Base-by-base conservation (phyloP, 2,329 filamentous ascomycete genomes). In the Exserohilum rostratum region DNA sequence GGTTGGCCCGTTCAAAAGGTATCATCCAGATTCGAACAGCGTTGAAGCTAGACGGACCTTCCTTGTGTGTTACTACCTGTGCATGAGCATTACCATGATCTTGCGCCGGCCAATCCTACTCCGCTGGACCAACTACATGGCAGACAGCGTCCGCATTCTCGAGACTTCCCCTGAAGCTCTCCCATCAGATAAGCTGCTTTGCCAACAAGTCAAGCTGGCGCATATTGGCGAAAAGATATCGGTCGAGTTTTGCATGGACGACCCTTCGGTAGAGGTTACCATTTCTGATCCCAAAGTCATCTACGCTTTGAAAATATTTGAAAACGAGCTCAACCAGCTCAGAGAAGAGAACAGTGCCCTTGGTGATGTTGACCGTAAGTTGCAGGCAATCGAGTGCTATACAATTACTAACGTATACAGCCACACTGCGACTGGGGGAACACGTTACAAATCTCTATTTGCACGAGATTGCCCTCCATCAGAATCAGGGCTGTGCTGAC, bases 111-210 rank as follows among this genome's bases (percentile, higher is more conserved):
- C 83, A 0, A 83, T 86, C 34, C 76, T 87, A 2, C 75, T 87
- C 15, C 81, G 83, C 13, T 87, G 85, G 83, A 82, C 81, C 22
- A 80, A 84, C 27, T 87, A 87, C 67, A 86, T 86, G 79, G 82
- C 85, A 42, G 84, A 88, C 63, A 86, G 83, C 61, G 70, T 87
- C 30, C 80, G 84, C 9, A 79, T 85, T 9, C 74, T 88, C 5
- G 80, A 83, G 58, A 82, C 73, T 1, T 83, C 84, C 3, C 77
- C 81, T 0, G 83, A 87, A 15, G 81, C 83, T 3, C 68, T 82
- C n/a, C 79, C 83, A 0, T 82, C 82, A 0, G 85, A 88, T 64
- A 80, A 77, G 52, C 69, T 79, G 12, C 76, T 87, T 27, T 79
- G 82, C 52, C 82, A 86, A 60, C 84, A 85, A 71, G 79, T 85